Evolutionary conservation across 306 rosid genomes (phyloP).

Genomic region (Lupinus albus): DNA sequence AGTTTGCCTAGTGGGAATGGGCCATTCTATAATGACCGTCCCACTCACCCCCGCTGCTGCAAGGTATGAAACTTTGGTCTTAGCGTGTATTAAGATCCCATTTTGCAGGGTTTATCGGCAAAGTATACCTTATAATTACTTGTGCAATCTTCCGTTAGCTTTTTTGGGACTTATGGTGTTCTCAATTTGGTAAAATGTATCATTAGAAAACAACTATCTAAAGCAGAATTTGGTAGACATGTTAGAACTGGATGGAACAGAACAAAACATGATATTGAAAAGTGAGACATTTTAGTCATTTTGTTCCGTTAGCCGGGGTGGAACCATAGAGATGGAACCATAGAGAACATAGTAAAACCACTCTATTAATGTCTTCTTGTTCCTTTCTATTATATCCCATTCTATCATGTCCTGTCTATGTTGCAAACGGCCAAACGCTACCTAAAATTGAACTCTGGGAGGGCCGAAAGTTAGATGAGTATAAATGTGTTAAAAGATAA

Average conservation of each 20-base stretch:
- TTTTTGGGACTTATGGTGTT: neutral
- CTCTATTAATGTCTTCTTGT: no score
- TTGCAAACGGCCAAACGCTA: no score
- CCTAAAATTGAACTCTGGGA: conserved; percentile 2
- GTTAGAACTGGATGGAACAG: no score
- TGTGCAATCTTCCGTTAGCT: neutral
- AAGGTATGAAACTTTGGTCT: conserved; percentile 49
- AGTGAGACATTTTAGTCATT: no score
- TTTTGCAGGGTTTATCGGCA: neutral
- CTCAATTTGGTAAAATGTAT: neutral
- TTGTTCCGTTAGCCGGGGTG: no score
- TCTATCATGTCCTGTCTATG: no score
- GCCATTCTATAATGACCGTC: conserved; percentile 74
- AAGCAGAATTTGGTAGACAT: no score
- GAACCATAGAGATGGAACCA: no score
- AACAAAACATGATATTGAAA: no score
- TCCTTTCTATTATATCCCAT: no score
- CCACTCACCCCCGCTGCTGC: conserved; percentile 85
- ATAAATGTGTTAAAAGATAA: neutral
- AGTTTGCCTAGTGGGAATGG: conserved; percentile 93
- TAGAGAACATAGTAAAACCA: no score
- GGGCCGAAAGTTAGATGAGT: neutral
- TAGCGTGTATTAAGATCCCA: neutral
- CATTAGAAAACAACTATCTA: neutral
- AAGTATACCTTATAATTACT: neutral